Conservation (phyloP, 148 eudicot genomes). For the Heliosperma pusillum region DNA sequence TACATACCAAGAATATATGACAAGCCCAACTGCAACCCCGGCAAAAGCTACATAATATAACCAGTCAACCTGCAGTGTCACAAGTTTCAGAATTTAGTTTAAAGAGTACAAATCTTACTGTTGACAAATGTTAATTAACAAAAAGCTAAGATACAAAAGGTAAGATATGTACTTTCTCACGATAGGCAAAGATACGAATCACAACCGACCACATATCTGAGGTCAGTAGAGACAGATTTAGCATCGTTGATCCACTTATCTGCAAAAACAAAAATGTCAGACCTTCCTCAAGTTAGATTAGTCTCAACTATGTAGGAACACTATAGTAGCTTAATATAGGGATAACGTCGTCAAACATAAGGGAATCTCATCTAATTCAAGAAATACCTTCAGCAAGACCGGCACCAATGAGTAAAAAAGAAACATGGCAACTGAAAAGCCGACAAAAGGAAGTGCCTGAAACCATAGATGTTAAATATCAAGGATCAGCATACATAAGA, state of each 20-base stretch:
- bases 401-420: conserved; percentile 83
- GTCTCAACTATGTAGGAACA: background rate
- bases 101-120: background rate
- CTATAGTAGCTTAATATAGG: background rate
- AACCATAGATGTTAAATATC: background rate
- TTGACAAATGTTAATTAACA: background rate
- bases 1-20: conserved; percentile 73
- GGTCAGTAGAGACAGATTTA: conserved; percentile 74
- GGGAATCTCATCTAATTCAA: background rate
- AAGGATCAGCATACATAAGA: background rate
- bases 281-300: background rate
- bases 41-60: conserved; percentile 74
- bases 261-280: conserved; percentile 25
- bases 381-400: conserved; percentile 63
- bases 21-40: conserved; percentile 61
- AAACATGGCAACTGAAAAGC: conserved; percentile 82
- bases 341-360: background rate
- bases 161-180: conserved; percentile 51
- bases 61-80: conserved; percentile 78
- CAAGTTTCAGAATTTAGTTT: conserved; percentile 15
- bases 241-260: conserved; percentile 85
- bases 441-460: conserved; percentile 69
- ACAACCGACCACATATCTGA: conserved; percentile 95
- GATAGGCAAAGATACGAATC: conserved; percentile 77
- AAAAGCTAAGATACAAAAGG: background rate